Conservation (phyloP, 2,329 filamentous ascomycete genomes). For the Calycina herbarum region DNA sequence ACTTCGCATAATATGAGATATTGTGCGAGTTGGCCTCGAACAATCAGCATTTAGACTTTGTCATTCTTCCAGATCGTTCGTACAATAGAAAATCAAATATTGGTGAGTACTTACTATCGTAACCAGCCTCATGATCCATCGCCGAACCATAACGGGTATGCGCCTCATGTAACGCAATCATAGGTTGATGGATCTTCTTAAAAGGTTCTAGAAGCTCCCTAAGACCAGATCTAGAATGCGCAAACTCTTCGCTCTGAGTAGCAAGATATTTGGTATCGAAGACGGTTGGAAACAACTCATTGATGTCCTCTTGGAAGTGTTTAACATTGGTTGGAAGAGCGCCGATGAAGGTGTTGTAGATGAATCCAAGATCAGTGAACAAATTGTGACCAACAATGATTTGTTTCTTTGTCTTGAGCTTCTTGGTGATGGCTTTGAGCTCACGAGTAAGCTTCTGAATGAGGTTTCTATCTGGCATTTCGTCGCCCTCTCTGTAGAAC, state of each 20-base stretch:
- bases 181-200: constrained; percentile 42
- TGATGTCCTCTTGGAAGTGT: constrained; percentile 52
- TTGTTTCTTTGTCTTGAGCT: constrained; percentile 36
- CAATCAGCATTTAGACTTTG: too few species aligned
- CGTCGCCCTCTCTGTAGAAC: constrained; percentile 44
- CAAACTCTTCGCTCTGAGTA: constrained; percentile 30
- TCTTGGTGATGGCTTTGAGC: constrained; percentile 42
- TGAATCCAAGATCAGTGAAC: constrained; percentile 63
- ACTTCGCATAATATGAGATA: too few species aligned
- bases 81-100: too few species aligned
- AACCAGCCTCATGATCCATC: constrained; percentile 57
- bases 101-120: constrained; percentile 49
- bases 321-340: constrained; percentile 52
- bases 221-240: constrained; percentile 47
- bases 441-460: constrained; percentile 12
- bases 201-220: constrained; percentile 49
- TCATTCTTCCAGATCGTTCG: too few species aligned
- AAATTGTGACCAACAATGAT: constrained; percentile 65
- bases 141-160: constrained; percentile 35
- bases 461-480: constrained; percentile 23
- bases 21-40: too few species aligned
- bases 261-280: constrained; percentile 64
- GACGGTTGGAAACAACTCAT: constrained; percentile 49
- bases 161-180: constrained; percentile 41
- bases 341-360: constrained; percentile 63